phyloP scores from a whole-genome alignment of 192 early-diverging fungal species.

The Entophlyctis luteolus region DNA sequence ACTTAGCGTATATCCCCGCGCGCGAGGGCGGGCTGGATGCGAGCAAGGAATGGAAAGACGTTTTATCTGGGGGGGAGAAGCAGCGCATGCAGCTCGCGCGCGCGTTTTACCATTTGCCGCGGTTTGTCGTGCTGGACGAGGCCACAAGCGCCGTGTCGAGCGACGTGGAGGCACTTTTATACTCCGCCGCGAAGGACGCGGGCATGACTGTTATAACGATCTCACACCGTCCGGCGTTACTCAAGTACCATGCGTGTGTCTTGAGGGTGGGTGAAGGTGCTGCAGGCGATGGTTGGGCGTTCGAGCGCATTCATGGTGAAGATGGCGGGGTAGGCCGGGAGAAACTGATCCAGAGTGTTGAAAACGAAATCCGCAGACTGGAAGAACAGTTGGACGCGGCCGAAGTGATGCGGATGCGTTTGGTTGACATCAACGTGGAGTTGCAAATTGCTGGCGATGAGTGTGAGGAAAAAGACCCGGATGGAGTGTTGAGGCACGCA shows the following conservation, averaged over 20 bases:
- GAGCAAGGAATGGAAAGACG: slow-evolving; percentile 67
- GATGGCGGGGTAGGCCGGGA: slow-evolving; percentile 15
- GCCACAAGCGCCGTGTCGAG: slow-evolving; percentile 88
- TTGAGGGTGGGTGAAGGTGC: slow-evolving; percentile 42
- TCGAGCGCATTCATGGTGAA: slow-evolving; percentile 37
- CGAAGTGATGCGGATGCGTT: slow-evolving; percentile 31
- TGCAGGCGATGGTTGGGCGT: slow-evolving; percentile 34
- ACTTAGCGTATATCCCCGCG: slow-evolving; percentile 67
- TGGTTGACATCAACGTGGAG: slow-evolving; percentile 45
- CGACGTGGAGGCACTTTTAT: slow-evolving; percentile 91
- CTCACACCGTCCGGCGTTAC: slow-evolving; percentile 86
- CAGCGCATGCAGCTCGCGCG: slow-evolving; percentile 75
- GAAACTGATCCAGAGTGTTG: slow-evolving; percentile 33
- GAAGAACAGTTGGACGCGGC: slow-evolving; percentile 36
- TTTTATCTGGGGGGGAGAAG: slow-evolving; percentile 88
- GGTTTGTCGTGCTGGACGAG: slow-evolving; percentile 96
- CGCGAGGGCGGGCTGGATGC: slow-evolving; percentile 59
- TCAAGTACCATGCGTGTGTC: slow-evolving; percentile 80
- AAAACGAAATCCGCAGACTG: slow-evolving; percentile 38
- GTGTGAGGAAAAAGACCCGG: not conserved
- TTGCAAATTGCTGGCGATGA: slow-evolving; percentile 26
- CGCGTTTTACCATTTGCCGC: slow-evolving; percentile 92
- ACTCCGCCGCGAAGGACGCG: slow-evolving; percentile 51
- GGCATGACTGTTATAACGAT: slow-evolving; percentile 88
- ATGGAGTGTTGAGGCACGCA: slow-evolving; percentile 41